Percentiles rank a stretch among this genome's conserved stretches.
phyloP scores from a whole-genome alignment of 2,329 filamentous ascomycete genomes.

The Botrytis porri region DNA sequence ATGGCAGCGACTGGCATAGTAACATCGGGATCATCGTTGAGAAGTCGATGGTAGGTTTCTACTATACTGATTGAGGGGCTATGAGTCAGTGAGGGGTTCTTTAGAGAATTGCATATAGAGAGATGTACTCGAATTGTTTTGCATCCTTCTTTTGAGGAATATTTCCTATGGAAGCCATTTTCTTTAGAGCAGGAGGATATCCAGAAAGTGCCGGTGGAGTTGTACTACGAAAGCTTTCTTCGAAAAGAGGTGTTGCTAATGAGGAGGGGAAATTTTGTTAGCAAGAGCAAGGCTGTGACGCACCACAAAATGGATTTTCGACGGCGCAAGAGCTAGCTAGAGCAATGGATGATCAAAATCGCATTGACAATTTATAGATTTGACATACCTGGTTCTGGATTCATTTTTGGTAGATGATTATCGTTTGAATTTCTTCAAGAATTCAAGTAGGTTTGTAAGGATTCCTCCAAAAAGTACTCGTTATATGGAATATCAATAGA shows the following conservation, averaged over 20 bases:
- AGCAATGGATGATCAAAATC: background rate
- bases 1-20: constrained; percentile 96
- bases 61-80: constrained; percentile 48
- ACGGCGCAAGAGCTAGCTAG: constrained; percentile 14
- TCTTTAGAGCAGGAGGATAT: constrained; percentile 33
- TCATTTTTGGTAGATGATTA: background rate
- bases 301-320: constrained; percentile 6
- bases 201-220: constrained; percentile 35
- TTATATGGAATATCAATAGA: background rate
- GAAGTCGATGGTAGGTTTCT: constrained; percentile 60
- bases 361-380: background rate
- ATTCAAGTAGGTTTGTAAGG: background rate
- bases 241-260: constrained; percentile 25
- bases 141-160: constrained; percentile 26
- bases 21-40: constrained; percentile 71
- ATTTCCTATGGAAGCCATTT: constrained; percentile 36
- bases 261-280: constrained; percentile 22
- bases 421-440: background rate
- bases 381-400: constrained; percentile 13
- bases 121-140: constrained; percentile 34
- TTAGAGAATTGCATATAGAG: background rate
- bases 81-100: constrained; percentile 28
- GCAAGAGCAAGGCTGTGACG: constrained; percentile 24
- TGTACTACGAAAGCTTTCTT: constrained; percentile 30
- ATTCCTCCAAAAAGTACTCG: background rate